Evolutionary conservation across 129 eudicot genomes (phyloP).

Genomic region (Flaveria robusta): DNA sequence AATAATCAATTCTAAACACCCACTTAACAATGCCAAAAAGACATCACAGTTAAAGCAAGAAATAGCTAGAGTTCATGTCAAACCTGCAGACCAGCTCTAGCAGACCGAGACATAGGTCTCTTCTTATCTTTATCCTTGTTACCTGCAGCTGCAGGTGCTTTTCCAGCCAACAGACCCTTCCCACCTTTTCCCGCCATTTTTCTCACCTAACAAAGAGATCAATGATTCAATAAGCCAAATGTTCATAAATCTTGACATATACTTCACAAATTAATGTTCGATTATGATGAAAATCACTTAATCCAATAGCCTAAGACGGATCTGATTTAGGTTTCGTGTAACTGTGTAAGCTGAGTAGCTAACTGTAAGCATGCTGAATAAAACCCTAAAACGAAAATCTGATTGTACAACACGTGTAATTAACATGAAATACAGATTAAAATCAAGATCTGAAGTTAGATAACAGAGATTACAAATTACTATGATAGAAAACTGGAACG

Average conservation of each 20-base stretch:
- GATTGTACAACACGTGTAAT: neutral
- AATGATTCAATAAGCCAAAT: no score
- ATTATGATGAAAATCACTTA: neutral
- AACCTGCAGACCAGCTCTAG: conserved; percentile 83
- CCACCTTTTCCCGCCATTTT: conserved; percentile 83
- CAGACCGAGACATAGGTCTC: conserved; percentile 56
- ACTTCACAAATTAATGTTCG: no score
- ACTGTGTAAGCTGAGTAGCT: neutral
- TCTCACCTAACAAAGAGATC: conserved; percentile 4
- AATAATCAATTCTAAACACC: neutral
- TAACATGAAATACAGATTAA: neutral
- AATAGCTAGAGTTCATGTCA: neutral
- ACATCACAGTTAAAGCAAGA: neutral
- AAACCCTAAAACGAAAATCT: conserved; percentile 14
- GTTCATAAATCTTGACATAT: no score
- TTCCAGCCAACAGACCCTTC: conserved; percentile 69
- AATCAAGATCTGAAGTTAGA: neutral
- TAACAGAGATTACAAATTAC: no score
- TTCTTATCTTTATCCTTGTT: conserved; percentile 71
- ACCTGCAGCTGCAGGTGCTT: conserved; percentile 57
- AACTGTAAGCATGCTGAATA: neutral
- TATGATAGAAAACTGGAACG: no score
- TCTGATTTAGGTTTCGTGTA: neutral
- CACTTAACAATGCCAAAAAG: neutral
- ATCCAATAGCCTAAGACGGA: neutral